Conservation (phyloP, 1,139 yeast species). For the Taiozyma sp. region DNA sequence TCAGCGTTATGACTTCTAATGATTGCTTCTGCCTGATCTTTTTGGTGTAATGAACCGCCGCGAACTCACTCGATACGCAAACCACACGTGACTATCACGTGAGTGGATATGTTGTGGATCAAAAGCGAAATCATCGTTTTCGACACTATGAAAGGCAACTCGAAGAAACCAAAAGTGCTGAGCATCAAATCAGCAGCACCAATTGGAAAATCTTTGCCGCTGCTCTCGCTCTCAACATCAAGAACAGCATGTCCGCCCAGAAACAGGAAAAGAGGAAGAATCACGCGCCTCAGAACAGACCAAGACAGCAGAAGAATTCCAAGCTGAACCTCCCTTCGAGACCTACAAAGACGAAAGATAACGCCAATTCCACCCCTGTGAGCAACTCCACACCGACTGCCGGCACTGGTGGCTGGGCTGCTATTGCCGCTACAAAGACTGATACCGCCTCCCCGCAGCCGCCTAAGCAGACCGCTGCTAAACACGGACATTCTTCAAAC, state of each 20-base stretch:
- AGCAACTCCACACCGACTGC: neutral
- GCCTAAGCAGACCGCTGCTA: neutral
- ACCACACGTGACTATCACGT: neutral
- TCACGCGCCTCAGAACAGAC: neutral
- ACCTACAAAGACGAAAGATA: neutral
- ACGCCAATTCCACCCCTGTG: neutral
- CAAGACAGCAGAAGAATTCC: conserved; percentile 1
- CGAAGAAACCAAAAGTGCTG: neutral
- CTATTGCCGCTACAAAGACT: conserved; percentile 12
- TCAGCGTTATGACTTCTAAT: neutral
- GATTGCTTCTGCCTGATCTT: neutral
- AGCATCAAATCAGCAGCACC: neutral
- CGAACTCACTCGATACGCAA: neutral
- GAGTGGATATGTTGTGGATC: neutral
- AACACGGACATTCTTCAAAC: neutral
- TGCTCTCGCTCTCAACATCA: neutral
- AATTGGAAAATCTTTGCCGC: neutral
- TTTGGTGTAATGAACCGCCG: neutral
- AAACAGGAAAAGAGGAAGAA: neutral
- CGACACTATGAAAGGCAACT: neutral
- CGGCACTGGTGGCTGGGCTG: conserved; percentile 14
- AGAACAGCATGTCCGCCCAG: neutral
- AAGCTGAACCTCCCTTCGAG: conserved; percentile 2
- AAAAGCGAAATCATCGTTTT: neutral
- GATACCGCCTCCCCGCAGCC: neutral